These are phyloP conservation scores for Onygenales sp. DNA, from an alignment of 2,329 filamentous ascomycete species.

Conservation along the genomic window DNA sequence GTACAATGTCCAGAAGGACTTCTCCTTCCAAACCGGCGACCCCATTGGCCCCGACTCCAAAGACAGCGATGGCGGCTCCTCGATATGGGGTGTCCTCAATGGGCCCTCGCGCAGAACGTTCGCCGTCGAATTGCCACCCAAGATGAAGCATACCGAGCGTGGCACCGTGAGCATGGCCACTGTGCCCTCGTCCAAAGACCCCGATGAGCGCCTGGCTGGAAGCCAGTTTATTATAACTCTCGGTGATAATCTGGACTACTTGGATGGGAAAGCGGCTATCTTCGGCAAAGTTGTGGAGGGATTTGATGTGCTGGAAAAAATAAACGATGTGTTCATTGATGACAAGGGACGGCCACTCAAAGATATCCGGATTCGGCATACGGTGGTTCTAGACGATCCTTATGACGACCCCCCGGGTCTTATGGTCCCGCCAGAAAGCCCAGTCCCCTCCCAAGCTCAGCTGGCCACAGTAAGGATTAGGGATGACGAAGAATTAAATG, in stretches of 20 bases:
- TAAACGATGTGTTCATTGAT: conserved; percentile 83
- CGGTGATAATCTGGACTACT: conserved; percentile 76
- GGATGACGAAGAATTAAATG: conserved; percentile 73
- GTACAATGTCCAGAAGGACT: conserved; percentile 86
- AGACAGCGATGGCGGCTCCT: conserved; percentile 84
- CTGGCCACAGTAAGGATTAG: conserved; percentile 85
- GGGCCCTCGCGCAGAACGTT: conserved; percentile 66
- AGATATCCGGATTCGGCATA: conserved; percentile 91
- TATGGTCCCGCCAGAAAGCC: conserved; percentile 67
- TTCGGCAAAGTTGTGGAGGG: conserved; percentile 95
- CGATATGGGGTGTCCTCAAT: conserved; percentile 79
- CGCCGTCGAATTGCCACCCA: conserved; percentile 71
- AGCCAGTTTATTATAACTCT: conserved; percentile 94
- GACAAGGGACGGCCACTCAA: conserved; percentile 78
- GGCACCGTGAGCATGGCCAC: conserved; percentile 99
- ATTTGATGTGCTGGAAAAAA: conserved; percentile 86
- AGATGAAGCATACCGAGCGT: conserved; percentile 77
- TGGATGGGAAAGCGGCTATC: conserved; percentile 88
- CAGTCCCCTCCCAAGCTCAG: conserved; percentile 72
- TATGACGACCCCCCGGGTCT: conserved; percentile 73
- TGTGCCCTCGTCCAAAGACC: conserved; percentile 62
- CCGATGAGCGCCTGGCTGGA: conserved; percentile 70
- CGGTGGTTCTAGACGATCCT: conserved; percentile 83
- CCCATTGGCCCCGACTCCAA: conserved; percentile 76
- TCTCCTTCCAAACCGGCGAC: conserved; percentile 93